Conservation (phyloP, 2,329 filamentous ascomycete species). For the Myriosclerotinia curreyana region DNA sequence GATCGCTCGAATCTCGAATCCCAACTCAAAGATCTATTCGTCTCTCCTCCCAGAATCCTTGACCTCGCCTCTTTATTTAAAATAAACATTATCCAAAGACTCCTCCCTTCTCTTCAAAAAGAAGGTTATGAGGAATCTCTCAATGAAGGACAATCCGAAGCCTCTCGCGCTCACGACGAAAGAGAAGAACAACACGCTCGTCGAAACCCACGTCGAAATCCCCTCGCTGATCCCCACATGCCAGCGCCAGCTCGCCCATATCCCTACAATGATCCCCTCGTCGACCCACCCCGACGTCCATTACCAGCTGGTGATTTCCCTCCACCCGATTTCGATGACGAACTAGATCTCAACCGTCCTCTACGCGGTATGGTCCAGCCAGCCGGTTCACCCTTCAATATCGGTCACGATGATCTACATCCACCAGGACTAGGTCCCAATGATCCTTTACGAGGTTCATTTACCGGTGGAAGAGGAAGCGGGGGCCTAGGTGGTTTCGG, state of each 20-base stretch:
- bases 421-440: constrained; percentile 81
- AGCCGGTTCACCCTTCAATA: constrained; percentile 57
- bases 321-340: constrained; percentile 90
- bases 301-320: constrained; percentile 71
- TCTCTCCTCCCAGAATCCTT: constrained; percentile 63
- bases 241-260: constrained; percentile 64
- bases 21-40: constrained; percentile 64
- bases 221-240: constrained; percentile 40
- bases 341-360: constrained; percentile 75
- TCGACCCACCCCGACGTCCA: constrained; percentile 58
- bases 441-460: constrained; percentile 70
- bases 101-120: constrained; percentile 73
- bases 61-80: constrained; percentile 73
- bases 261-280: constrained; percentile 66
- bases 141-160: constrained; percentile 36
- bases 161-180: constrained; percentile 43
- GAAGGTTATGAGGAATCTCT: constrained; percentile 63
- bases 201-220: constrained; percentile 43
- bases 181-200: constrained; percentile 45
- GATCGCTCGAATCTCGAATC: constrained; percentile 49
- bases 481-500: constrained; percentile 57
- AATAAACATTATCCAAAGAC: constrained; percentile 75
- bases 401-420: constrained; percentile 85
- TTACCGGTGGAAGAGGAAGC: constrained; percentile 57
- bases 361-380: constrained; percentile 48